phyloP scores from a whole-genome alignment of 352 stramenopile genomes.

The Phytopythium chamaehyphon region DNA sequence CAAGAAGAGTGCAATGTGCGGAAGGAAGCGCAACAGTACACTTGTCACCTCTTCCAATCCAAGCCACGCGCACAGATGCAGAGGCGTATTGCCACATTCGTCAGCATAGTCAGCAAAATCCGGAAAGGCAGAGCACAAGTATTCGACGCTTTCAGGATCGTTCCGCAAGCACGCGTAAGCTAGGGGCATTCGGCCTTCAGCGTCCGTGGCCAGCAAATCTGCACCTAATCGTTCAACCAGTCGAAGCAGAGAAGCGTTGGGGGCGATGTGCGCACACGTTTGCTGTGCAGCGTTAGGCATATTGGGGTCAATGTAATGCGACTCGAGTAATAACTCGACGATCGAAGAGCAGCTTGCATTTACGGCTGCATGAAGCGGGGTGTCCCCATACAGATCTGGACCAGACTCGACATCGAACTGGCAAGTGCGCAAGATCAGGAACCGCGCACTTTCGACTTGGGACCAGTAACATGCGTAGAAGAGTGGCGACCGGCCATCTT shows the following conservation, averaged over 20 bases:
- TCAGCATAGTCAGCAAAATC: constrained; percentile 76
- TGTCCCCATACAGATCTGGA: constrained; percentile 50
- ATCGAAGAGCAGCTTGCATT: constrained; percentile 26
- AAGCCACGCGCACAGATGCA: constrained; percentile 54
- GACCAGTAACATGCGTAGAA: constrained; percentile 72
- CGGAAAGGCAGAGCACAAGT: constrained; percentile 40
- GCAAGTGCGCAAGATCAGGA: constrained; percentile 15
- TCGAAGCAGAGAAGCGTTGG: constrained; percentile 24
- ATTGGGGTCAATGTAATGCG: constrained; percentile 31
- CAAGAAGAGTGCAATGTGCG: constrained; percentile 43
- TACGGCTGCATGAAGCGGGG: constrained; percentile 53
- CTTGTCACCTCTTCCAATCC: constrained; percentile 25
- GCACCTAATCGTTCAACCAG: constrained; percentile 35
- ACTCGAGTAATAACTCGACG: constrained; percentile 35
- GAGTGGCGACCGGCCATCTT: constrained; percentile 57
- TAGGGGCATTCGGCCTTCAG: constrained; percentile 54
- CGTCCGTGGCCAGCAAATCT: constrained; percentile 52
- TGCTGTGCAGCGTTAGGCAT: constrained; percentile 33
- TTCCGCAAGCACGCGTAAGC: constrained; percentile 53
- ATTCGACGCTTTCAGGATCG: constrained; percentile 45
- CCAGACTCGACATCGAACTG: constrained; percentile 6
- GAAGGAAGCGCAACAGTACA: constrained; percentile 33
- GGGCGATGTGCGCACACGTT: constrained; percentile 40
- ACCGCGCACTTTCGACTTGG: constrained; percentile 38
- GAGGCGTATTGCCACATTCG: constrained; percentile 51